Conservation (phyloP, 176 grass and related monocot genomes). For the Stipa capillata region DNA sequence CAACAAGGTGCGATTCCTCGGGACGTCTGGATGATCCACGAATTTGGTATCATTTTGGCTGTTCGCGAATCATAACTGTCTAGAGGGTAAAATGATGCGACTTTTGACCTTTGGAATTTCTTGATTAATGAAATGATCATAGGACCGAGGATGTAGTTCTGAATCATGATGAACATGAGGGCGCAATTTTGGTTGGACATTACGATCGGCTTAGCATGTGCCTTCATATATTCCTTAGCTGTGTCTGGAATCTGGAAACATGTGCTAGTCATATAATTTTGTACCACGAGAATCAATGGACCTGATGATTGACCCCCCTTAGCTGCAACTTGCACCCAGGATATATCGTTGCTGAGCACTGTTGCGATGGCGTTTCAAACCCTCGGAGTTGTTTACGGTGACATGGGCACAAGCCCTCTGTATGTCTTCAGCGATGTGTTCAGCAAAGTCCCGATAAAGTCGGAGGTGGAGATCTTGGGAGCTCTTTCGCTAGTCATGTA, state of each 20-base stretch:
- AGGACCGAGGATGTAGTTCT: not conserved
- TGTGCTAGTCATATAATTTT: not conserved
- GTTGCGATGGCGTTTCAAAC: conserved; percentile 92
- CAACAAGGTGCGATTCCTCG: conserved; percentile 33
- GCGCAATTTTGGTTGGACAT: not conserved
- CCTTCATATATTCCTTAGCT: not conserved
- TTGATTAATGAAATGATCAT: not conserved
- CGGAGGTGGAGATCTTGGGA: conserved; percentile 75
- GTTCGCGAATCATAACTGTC: not conserved
- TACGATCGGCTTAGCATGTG: not conserved
- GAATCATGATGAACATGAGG: not conserved
- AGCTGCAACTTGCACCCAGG: conserved; percentile 30
- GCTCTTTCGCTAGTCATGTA: conserved; percentile 94
- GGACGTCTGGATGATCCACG: not conserved
- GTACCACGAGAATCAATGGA: not conserved
- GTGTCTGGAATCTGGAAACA: not conserved
- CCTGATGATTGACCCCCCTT: conserved; percentile 8
- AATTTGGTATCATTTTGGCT: not conserved
- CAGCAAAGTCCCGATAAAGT: conserved; percentile 94
- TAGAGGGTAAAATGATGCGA: not conserved
- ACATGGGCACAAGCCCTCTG: conserved; percentile 94
- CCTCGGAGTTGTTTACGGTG: conserved; percentile 91
- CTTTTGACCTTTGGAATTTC: not conserved
- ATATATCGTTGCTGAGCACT: conserved; percentile 58
- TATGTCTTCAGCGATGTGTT: conserved; percentile 98